phyloP scores from a whole-genome alignment of 768 basidiomycete species.

The Phanerochaete sordida region DNA sequence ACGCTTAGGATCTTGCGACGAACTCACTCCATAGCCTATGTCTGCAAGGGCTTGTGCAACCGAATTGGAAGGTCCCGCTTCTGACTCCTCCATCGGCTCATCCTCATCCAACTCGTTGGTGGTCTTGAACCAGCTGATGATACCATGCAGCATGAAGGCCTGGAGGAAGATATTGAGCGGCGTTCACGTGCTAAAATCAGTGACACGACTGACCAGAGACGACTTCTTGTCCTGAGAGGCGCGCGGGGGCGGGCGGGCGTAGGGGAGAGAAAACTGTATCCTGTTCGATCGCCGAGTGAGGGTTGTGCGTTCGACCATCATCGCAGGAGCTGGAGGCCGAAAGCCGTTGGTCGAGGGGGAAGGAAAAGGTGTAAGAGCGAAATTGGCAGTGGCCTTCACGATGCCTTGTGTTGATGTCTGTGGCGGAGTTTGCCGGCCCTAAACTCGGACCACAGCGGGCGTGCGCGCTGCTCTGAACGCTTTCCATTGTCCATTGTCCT shows the following conservation, averaged over 20 bases:
- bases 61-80: background rate
- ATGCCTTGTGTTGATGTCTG: background rate
- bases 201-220: background rate
- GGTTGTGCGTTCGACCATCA: constrained; percentile 3
- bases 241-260: background rate
- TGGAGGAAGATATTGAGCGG: background rate
- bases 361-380: background rate
- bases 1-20: background rate
- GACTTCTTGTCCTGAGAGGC: background rate
- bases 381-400: background rate
- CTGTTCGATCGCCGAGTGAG: background rate
- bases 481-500: constrained; percentile 3
- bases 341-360: no score
- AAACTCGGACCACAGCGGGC: constrained; percentile 8
- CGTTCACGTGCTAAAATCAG: background rate
- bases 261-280: background rate
- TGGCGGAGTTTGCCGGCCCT: constrained; percentile 10
- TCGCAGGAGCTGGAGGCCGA: background rate
- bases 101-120: background rate
- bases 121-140: background rate
- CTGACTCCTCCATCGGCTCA: background rate
- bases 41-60: constrained; percentile 1
- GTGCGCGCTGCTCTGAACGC: background rate
- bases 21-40: constrained; percentile 3
- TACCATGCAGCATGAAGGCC: background rate